Conservation (phyloP, 345 rosid species). For the Euphorbia lathyris region DNA sequence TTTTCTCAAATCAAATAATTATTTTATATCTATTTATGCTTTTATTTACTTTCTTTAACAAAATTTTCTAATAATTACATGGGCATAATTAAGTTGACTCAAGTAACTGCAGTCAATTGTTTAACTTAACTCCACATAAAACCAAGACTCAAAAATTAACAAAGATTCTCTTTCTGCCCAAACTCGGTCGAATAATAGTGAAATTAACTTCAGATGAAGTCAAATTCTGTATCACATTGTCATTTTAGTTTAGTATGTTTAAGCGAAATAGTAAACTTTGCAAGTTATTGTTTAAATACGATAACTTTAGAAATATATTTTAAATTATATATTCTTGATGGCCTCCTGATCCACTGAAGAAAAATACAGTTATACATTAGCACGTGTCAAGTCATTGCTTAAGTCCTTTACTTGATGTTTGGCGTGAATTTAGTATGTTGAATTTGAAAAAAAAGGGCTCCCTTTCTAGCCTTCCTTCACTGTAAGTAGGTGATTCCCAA, state of each 20-base stretch:
- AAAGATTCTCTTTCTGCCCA: neutral
- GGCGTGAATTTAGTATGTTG: neutral
- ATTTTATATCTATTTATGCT: neutral
- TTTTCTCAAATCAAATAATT: neutral
- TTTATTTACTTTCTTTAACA: neutral
- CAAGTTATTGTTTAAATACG: neutral
- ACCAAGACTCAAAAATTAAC: neutral
- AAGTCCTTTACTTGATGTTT: neutral
- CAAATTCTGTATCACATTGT: neutral
- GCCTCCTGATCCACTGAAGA: neutral
- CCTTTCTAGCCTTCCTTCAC: too few relatives aligned
- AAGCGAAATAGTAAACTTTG: neutral
- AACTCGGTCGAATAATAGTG: too few relatives aligned
- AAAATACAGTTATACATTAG: neutral
- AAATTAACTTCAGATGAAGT: too few relatives aligned
- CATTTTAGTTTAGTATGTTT: neutral
- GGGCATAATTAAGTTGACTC: neutral
- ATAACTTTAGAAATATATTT: neutral
- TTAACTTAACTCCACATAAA: neutral
- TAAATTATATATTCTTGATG: neutral
- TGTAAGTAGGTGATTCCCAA: too few relatives aligned
- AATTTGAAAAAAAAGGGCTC: neutral
- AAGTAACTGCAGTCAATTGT: neutral
- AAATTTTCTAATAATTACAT: neutral
- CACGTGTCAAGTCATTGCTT: too few relatives aligned